Conservation (phyloP, 1,284 basidiomycete species). For the Meira nashicola region DNA sequence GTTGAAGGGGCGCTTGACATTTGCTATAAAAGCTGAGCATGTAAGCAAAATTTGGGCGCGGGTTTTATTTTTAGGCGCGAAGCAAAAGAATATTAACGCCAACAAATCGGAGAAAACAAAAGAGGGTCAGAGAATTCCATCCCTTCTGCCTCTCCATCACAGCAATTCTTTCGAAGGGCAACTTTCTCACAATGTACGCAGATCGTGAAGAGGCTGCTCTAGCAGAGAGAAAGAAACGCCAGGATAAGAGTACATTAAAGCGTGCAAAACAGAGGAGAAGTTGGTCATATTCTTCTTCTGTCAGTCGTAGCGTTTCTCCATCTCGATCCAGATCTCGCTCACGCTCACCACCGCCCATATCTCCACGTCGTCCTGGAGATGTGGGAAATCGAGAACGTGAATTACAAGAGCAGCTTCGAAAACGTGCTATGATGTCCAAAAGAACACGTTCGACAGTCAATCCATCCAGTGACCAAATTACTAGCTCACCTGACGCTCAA, state of each 20-base stretch:
- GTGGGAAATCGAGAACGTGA: constrained; percentile 37
- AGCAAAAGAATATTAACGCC: too few species aligned
- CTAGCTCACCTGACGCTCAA: not conserved
- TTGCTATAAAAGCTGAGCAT: too few species aligned
- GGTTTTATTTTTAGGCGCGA: too few species aligned
- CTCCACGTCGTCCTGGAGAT: constrained; percentile 8
- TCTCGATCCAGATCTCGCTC: constrained; percentile 6
- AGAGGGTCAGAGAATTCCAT: too few species aligned
- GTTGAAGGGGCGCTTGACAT: too few species aligned
- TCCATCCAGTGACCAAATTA: not conserved
- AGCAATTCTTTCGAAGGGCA: too few species aligned
- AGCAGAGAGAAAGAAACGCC: constrained; percentile 1
- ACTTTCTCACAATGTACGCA: constrained; percentile 32
- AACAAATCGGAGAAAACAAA: too few species aligned
- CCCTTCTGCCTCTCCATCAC: too few species aligned
- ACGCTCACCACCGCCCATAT: constrained; percentile 1
- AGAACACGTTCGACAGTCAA: not conserved
- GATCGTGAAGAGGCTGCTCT: constrained; percentile 39
- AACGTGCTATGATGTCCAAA: constrained; percentile 11
- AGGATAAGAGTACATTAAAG: not conserved
- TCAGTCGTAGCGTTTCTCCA: not conserved
- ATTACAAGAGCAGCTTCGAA: constrained; percentile 46
- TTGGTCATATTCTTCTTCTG: not conserved
- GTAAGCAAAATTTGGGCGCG: too few species aligned
- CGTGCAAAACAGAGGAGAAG: not conserved